phyloP scores from a whole-genome alignment of 2,329 filamentous ascomycete genomes.

The Aplosporella prunicola region DNA sequence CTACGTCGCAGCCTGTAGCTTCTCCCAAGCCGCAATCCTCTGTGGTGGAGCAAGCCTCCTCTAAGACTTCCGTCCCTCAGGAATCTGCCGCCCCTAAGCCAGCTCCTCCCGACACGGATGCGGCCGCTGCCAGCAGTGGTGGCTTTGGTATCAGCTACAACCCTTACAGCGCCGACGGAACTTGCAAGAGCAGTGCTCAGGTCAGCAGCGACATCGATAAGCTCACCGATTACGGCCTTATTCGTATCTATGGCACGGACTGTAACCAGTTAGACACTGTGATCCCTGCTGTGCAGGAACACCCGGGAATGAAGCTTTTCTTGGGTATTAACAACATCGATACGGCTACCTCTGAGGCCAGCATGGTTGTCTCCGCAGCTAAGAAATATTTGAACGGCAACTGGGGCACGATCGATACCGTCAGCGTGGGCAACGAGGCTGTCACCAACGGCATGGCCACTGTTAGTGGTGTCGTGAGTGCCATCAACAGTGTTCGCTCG shows the following conservation, averaged over 20 bases:
- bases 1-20: too few species aligned
- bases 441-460: constrained; percentile 46
- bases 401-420: constrained; percentile 60
- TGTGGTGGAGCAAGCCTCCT: too few species aligned
- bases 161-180: constrained; percentile 6
- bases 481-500: constrained; percentile 48
- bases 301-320: constrained; percentile 56
- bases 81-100: not conserved
- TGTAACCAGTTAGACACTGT: constrained; percentile 62
- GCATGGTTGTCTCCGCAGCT: constrained; percentile 51
- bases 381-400: constrained; percentile 33
- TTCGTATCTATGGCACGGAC: constrained; percentile 74
- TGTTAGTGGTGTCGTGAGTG: constrained; percentile 46
- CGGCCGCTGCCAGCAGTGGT: not conserved
- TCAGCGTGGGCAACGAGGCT: constrained; percentile 73
- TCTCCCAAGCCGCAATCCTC: too few species aligned
- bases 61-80: too few species aligned
- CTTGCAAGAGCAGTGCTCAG: constrained; percentile 57
- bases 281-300: constrained; percentile 50
- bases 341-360: constrained; percentile 46
- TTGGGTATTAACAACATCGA: constrained; percentile 56
- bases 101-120: not conserved
- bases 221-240: constrained; percentile 49
- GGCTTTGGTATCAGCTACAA: constrained; percentile 9
- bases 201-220: constrained; percentile 55